Evolutionary conservation across 75 land plant species (phyloP).

Genomic region (Larix kaempferi): DNA sequence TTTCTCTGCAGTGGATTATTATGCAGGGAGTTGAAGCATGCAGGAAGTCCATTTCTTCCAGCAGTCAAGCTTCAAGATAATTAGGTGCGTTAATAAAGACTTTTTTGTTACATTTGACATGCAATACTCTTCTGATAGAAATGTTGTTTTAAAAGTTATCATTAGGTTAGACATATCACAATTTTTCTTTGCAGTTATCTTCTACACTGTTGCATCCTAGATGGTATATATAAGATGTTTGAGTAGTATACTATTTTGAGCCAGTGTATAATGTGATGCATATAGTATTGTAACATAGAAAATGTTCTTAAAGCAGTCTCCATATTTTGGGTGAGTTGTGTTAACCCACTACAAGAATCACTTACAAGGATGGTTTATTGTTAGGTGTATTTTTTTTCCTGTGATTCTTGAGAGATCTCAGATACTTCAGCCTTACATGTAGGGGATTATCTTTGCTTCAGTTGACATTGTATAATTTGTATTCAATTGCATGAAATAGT

Average conservation of each 20-base stretch:
- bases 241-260: too few relatives aligned
- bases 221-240: too few relatives aligned
- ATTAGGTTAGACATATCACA: too few relatives aligned
- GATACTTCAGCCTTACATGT: not conserved
- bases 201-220: too few relatives aligned
- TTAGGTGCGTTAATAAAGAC: not conserved
- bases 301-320: not conserved
- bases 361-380: not conserved
- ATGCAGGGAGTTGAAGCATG: not conserved
- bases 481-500: not conserved
- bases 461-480: not conserved
- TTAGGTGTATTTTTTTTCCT: not conserved
- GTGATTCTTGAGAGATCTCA: not conserved
- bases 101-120: too few relatives aligned
- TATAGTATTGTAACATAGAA: not conserved
- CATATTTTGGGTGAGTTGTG: not conserved
- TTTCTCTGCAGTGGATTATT: not conserved
- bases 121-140: too few relatives aligned
- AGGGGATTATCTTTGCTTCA: not conserved
- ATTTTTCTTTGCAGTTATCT: too few relatives aligned
- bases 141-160: too few relatives aligned
- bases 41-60: not conserved
- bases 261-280: not conserved
- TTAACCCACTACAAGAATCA: not conserved
- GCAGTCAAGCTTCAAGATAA: slow-evolving; percentile 1